Evolutionary conservation across 2,329 filamentous ascomycete genomes (phyloP), one percentile per base, ranked within the genome.

Genomic region (Alternaria dauci): DNA sequence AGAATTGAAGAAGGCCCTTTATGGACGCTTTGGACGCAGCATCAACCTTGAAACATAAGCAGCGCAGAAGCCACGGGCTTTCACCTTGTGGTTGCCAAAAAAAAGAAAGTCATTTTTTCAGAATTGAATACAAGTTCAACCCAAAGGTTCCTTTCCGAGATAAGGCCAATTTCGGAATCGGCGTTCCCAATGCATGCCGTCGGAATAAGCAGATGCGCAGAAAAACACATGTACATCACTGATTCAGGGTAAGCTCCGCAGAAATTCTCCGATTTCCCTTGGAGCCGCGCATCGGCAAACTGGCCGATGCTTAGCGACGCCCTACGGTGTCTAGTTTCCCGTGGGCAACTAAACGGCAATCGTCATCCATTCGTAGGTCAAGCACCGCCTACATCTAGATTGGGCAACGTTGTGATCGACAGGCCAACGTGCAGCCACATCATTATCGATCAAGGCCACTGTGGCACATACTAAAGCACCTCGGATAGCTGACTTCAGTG

Each of bases 1-100:
- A 64, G 85, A 91, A 78, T 84, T 99, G 66, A 99, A 99, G 84
- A 91, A 96, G 60, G 89, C 92, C 63, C 82, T 99, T 63, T 99
- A 99, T 81, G 94, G 93, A 34, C 88, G 96, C 63, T 99, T 99
- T 81, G 95, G 95, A 57, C 89, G 91, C 79, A 96, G 94, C 78
- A 99, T 99, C 84, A 99, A 99, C 81, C 85, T 98, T 67, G 95
- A 99, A 81, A 92, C 91, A 70, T 95, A 65, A 47, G 32, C 8
- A 11, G 23, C 23, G 30, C 14, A 30, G 18, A 25, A 8, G 16
- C 8, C 7, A 11, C 30, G 16, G 16, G 30, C 16, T 25, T 44
- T 18, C 39, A 43, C 38, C 26, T 12, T 47, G 12, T 14, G 32
- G 39, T 26, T 28, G 8, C 28, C 54, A 14, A 56, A 16, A n/a